These are phyloP conservation scores for Picochlorum sp. DNA, from an alignment of 139 green algal genomes.

Conservation along the genomic window DNA sequence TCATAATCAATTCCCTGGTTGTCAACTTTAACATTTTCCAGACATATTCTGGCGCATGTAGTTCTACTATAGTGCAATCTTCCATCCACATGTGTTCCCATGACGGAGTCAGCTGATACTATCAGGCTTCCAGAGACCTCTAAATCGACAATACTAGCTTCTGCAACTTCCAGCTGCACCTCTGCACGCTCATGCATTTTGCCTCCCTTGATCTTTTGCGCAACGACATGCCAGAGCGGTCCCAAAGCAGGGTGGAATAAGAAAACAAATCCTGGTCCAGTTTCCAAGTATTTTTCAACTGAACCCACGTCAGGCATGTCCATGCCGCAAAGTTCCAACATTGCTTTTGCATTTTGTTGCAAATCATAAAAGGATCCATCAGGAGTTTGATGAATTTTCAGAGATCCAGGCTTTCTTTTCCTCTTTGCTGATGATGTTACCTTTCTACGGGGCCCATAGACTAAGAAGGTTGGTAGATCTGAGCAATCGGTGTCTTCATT, in stretches of 20 bases:
- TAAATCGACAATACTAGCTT: slow-evolving; percentile 58
- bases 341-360: slow-evolving; percentile 73
- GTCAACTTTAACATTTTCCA: slow-evolving; percentile 70
- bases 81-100: slow-evolving; percentile 33
- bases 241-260: slow-evolving; percentile 85
- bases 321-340: slow-evolving; percentile 58
- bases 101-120: slow-evolving; percentile 37
- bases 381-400: slow-evolving; percentile 82
- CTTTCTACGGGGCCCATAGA: slow-evolving; percentile 78
- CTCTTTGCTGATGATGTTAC: slow-evolving; percentile 84
- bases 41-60: slow-evolving; percentile 61
- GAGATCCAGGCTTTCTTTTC: slow-evolving; percentile 52
- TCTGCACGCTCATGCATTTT: slow-evolving; percentile 47
- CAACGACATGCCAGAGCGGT: slow-evolving; percentile 91
- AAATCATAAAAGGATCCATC: slow-evolving; percentile 96
- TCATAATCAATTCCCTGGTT: slow-evolving; percentile 86
- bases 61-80: slow-evolving; percentile 1
- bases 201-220: slow-evolving; percentile 88
- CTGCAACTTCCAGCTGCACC: slow-evolving; percentile 68
- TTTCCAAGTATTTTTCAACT: slow-evolving; percentile 61
- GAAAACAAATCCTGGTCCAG: slow-evolving; percentile 81
- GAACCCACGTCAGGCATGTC: slow-evolving; percentile 41
- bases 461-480: slow-evolving; percentile 73
- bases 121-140: slow-evolving; percentile 68
- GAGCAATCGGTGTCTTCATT: neutral